Base-by-base conservation (phyloP, 2,329 filamentous ascomycete genomes). In the Sclerotinia sclerotiorum region DNA sequence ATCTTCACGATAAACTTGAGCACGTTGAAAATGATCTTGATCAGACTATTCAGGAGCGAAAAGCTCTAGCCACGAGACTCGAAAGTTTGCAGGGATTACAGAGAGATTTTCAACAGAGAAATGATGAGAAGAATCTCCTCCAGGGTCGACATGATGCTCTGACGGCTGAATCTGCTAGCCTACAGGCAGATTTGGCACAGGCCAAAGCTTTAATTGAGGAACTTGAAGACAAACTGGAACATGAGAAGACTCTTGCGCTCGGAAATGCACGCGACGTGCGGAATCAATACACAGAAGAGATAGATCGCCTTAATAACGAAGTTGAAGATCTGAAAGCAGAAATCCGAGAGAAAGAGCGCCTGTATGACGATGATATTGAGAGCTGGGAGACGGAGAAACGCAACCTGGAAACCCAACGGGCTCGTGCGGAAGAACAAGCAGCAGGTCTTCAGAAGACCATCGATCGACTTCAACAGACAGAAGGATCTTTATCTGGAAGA, bases 311-410 rank as follows among this genome's bases (percentile, higher is more conserved):
- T n/a, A 79, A 81, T 70, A 79, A 79, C 46, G 82, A 85, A 70
- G 80, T 85, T 32, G 82, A 84, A 68, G 80, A 82, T 46, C 79
- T 87, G 21, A 84, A 84, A 70, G 80, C 84, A 70, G 84, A 91
- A 89, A 29, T 87, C 85, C 65, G 82, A 84, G 87, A 91, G 72
- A 90, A 88, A 72, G 88, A 92, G 73, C 89, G 88, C 60, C 82
- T 90, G 49, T 89, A 90, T 79, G 88, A 89, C 69, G 86, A 89
- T 68, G 88, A 92, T 74, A 87, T 85, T 77, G 90, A 92, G 71
- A 87, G 88, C 73, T 93, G 90, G 90, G 88, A 90, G 65, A 85
- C 84, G 10, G 86, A 89, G 74, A 88, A 84, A 74, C 85, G 87
- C 46, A 85, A 84, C 52, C 80, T 93, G 1, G 85, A 91, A 73